Conservation (phyloP, 2,329 filamentous ascomycete species). For the Calonectria hawksworthii region DNA sequence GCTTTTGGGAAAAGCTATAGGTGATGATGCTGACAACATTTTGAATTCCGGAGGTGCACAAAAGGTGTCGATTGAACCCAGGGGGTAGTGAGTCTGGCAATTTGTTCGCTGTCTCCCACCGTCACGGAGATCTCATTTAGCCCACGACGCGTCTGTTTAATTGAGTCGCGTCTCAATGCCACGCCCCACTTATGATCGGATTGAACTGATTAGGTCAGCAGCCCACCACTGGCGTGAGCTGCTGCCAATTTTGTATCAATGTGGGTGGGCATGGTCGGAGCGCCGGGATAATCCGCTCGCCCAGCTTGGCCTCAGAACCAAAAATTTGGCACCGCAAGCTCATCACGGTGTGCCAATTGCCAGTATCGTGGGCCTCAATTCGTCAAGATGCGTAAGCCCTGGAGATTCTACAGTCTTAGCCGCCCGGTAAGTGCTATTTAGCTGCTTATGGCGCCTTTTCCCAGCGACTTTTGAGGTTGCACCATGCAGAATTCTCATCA, state of each 20-base stretch:
- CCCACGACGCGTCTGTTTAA: slow-evolving; percentile 47
- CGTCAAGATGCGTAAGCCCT: slow-evolving; percentile 67
- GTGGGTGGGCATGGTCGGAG: slow-evolving; percentile 27
- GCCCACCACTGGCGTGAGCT: background rate
- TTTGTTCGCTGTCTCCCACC: slow-evolving; percentile 21
- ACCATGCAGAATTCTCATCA: slow-evolving; percentile 24
- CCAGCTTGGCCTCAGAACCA: slow-evolving; percentile 40
- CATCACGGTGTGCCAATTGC: slow-evolving; percentile 42
- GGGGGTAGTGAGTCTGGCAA: background rate
- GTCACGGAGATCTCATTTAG: slow-evolving; percentile 13
- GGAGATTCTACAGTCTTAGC: slow-evolving; percentile 76
- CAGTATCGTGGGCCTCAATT: slow-evolving; percentile 46
- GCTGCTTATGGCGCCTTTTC: slow-evolving; percentile 13
- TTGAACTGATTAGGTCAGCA: slow-evolving; percentile 42
- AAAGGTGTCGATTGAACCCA: background rate
- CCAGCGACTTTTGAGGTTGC: slow-evolving; percentile 3
- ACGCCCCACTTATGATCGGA: slow-evolving; percentile 32
- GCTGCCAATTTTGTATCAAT: background rate
- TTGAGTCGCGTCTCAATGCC: slow-evolving; percentile 45
- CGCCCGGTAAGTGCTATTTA: slow-evolving; percentile 67
- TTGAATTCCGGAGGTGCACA: slow-evolving; percentile 32
- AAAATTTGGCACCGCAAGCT: slow-evolving; percentile 49
- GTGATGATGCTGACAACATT: slow-evolving; percentile 74
- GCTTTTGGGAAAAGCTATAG: slow-evolving; percentile 67
- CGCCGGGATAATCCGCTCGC: slow-evolving; percentile 48